These are phyloP conservation scores for Pseudopithomyces maydicus DNA, from an alignment of 2,329 filamentous ascomycete genomes.

Conservation along the genomic window DNA sequence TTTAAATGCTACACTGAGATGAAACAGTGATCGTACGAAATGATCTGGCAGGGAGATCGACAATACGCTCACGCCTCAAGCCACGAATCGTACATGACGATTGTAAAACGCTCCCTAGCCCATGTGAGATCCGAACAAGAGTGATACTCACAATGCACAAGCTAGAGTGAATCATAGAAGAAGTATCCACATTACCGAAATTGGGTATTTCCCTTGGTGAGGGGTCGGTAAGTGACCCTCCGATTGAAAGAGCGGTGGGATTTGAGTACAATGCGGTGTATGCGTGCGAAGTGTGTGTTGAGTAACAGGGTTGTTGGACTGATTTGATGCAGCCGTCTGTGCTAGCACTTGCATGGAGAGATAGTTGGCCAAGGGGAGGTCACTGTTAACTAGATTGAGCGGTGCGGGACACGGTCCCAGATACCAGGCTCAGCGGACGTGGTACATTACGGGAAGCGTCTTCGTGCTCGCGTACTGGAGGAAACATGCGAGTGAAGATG, in stretches of 20 bases:
- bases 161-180: background rate
- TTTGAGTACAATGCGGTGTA: background rate
- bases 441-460: slow-evolving; percentile 12
- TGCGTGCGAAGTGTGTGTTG: background rate
- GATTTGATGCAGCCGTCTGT: background rate
- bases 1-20: too few relatives aligned
- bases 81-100: too few relatives aligned
- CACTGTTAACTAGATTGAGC: slow-evolving; percentile 6
- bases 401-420: slow-evolving; percentile 16
- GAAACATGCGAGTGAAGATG: slow-evolving; percentile 8
- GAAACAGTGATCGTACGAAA: too few relatives aligned
- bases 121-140: too few relatives aligned
- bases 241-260: background rate
- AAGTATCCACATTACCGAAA: background rate
- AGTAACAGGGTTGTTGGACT: background rate
- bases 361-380: background rate
- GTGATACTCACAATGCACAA: background rate
- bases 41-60: too few relatives aligned
- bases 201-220: background rate
- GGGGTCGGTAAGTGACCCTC: background rate
- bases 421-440: slow-evolving; percentile 20
- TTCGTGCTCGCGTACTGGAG: slow-evolving; percentile 11
- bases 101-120: background rate
- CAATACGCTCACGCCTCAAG: too few relatives aligned
- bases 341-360: background rate